These are phyloP conservation scores for Kokia cookei DNA, from an alignment of 441 rosid genomes.

Conservation along the genomic window DNA sequence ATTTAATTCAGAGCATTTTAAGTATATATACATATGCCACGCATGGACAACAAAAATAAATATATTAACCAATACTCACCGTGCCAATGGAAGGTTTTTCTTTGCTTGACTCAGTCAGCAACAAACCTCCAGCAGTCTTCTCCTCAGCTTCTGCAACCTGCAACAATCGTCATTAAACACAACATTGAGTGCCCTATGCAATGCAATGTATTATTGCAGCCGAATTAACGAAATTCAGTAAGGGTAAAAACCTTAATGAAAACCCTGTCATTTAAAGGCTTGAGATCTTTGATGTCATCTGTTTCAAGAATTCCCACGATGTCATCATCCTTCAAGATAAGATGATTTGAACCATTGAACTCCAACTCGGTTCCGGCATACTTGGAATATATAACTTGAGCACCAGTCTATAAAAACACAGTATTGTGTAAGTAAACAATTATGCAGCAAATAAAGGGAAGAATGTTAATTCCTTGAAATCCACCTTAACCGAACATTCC, in stretches of 20 bases:
- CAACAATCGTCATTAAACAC: conserved; percentile 7
- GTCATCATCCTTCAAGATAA: conserved; percentile 87
- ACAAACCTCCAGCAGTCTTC: conserved; percentile 90
- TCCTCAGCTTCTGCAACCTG: conserved; percentile 90
- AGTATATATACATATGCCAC: neutral
- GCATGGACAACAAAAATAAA: neutral
- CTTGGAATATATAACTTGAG: conserved; percentile 78
- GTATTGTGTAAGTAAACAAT: neutral
- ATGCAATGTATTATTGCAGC: neutral
- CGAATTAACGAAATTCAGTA: neutral
- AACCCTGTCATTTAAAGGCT: conserved; percentile 84
- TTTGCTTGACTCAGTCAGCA: conserved; percentile 76
- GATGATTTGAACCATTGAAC: conserved; percentile 72
- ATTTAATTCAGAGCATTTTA: neutral
- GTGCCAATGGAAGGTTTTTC: conserved; percentile 92
- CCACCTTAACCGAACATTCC: conserved; percentile 59
- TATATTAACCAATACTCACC: conserved; percentile 24
- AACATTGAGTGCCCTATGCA: neutral
- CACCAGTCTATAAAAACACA: conserved; percentile 51
- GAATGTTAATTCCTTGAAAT: neutral
- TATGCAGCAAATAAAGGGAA: neutral
- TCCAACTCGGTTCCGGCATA: conserved; percentile 88
- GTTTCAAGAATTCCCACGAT: conserved; percentile 88
- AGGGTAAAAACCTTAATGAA: conserved; percentile 53
- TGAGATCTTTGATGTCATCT: conserved; percentile 84